A percentile compares a stretch with the other conserved stretches of the same genome.
Evolutionary conservation across 2,329 filamentous ascomycete species (phyloP).

Genomic region (Plenodomus lindquistii): DNA sequence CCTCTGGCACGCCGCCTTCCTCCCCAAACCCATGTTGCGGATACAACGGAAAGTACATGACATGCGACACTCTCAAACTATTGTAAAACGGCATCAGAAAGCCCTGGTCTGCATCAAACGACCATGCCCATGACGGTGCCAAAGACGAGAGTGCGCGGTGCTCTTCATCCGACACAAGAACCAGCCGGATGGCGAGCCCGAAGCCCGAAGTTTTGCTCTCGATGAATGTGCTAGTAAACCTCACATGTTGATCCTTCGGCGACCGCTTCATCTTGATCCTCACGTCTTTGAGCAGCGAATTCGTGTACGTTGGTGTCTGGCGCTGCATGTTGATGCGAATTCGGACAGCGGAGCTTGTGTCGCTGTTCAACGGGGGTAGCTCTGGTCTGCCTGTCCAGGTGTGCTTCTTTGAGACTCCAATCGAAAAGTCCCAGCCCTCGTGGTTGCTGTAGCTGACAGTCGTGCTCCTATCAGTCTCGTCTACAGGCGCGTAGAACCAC

Average conservation of each 20-base stretch:
- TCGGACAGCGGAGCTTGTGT: background rate
- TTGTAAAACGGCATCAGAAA: background rate
- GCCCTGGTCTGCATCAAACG: background rate
- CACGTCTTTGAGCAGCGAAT: background rate
- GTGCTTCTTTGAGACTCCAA: constrained; percentile 1
- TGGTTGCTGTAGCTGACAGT: constrained; percentile 4
- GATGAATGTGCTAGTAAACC: background rate
- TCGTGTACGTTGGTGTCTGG: background rate
- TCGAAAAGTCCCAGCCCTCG: constrained; percentile 3
- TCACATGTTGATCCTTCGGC: background rate
- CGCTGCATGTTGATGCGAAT: background rate
- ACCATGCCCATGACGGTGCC: background rate
- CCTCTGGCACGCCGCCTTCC: background rate
- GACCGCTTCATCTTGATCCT: background rate
- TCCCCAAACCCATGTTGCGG: background rate
- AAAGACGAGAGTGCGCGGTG: background rate
- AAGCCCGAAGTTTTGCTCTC: background rate
- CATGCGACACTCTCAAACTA: background rate
- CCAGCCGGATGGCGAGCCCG: background rate
- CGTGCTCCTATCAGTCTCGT: background rate
- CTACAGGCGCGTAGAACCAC: constrained; percentile 2
- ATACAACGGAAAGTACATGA: background rate
- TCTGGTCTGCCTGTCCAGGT: background rate
- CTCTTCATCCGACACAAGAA: background rate
- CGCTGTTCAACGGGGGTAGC: background rate